Evolutionary conservation across 176 grass and related monocot genomes (phyloP).

Genomic region (Dactylis glomerata): DNA sequence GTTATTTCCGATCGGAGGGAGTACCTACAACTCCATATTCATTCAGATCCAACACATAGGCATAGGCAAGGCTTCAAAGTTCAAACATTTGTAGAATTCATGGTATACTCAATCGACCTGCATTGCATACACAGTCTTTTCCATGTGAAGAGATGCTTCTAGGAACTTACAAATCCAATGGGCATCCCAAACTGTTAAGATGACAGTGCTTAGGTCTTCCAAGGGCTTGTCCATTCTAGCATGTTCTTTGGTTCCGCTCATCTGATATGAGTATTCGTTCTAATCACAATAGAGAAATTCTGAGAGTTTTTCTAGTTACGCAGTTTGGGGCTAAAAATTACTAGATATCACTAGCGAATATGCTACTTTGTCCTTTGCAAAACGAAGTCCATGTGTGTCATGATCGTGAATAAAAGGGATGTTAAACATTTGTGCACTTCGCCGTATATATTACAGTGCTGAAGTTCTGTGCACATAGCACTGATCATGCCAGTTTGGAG

Average conservation of each 20-base stretch:
- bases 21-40: not conserved
- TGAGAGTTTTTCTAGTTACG: not conserved
- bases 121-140: not conserved
- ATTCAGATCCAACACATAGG: not conserved
- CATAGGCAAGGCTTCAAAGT: not conserved
- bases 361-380: not conserved
- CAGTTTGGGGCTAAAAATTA: not conserved
- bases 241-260: not conserved
- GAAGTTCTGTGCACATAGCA: too few species aligned
- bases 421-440: not conserved
- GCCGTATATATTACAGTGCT: not conserved
- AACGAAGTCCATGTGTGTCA: not conserved
- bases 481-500: too few species aligned
- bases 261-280: not conserved
- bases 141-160: not conserved
- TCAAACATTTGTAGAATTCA: not conserved
- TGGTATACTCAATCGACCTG: not conserved
- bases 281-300: not conserved
- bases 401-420: not conserved
- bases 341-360: not conserved
- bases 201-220: not conserved
- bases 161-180: not conserved
- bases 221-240: not conserved
- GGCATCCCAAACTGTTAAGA: not conserved
- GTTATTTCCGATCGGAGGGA: too few species aligned